Evolutionary conservation across 352 stramenopile genomes (phyloP).

Genomic region (Thalassiosira delicatula): DNA sequence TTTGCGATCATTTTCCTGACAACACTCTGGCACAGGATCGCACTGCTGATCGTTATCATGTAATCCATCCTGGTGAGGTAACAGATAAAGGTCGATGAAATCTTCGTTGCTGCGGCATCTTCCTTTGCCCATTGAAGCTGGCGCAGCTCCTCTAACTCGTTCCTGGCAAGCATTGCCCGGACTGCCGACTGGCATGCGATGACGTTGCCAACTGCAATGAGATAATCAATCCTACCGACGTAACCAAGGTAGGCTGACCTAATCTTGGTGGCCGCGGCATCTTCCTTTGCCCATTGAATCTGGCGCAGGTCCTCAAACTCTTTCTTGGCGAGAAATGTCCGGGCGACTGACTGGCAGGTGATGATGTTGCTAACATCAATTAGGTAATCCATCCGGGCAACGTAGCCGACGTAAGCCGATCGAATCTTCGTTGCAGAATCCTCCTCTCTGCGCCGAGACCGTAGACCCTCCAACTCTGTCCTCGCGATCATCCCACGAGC

Average conservation of each 20-base stretch:
- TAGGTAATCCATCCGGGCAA: constrained; percentile 20
- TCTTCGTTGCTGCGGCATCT: constrained; percentile 24
- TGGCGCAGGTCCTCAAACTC: background rate
- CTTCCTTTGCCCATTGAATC: constrained; percentile 8
- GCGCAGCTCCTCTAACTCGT: background rate
- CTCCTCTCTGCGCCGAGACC: background rate
- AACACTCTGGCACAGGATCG: constrained; percentile 19
- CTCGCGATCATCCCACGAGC: background rate
- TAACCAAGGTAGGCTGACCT: constrained; percentile 6
- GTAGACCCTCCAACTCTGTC: background rate
- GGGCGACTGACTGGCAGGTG: background rate
- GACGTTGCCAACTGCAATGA: constrained; percentile 2
- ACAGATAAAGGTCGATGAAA: constrained; percentile 11
- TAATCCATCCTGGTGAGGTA: constrained; percentile 32
- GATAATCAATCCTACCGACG: constrained; percentile 7
- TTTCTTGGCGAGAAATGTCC: background rate
- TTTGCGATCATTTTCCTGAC: constrained; percentile 12
- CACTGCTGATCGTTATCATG: constrained; percentile 5
- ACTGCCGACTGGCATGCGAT: constrained; percentile 18
- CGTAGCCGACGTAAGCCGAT: constrained; percentile 22
- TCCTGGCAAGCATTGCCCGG: constrained; percentile 8
- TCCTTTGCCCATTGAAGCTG: background rate
- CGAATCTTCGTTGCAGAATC: constrained; percentile 27
- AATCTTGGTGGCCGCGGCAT: constrained; percentile 31
- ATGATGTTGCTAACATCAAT: constrained; percentile 20